Base-by-base conservation (phyloP, 2,329 filamentous ascomycete species). In the Colletotrichum liaoningense region DNA sequence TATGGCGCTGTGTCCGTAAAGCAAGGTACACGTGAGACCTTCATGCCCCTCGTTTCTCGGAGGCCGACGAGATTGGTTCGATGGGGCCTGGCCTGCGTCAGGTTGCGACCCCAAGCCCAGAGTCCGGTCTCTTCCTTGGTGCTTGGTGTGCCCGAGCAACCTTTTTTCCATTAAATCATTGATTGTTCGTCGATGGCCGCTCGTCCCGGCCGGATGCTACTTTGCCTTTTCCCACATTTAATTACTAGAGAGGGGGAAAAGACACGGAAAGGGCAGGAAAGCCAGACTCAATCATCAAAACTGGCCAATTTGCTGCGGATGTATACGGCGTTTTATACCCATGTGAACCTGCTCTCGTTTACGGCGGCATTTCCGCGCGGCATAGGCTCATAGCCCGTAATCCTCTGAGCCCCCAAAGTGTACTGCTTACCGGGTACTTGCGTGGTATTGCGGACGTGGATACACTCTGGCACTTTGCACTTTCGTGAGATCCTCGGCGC, bases 1-100 rank as follows among this genome's bases (percentile, higher is more conserved):
- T 59, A 59, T 46, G 59, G 63, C 57, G 38, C 58, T 26, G 28
- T 60, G 33, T 49, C 65, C 22, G 55, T 69, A 26, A 70, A 68
- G 66, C 70, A 73, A 73, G 70, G 67, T 49, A 71, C 71, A 71
- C 67, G 67, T 73, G 71, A 71, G 71, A 71, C 71, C 71, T 73
- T 65, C 60, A 66, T 60, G 56, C 67, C 67, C 62, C 67, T 62
- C 58, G 57, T 49, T 38, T 66, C 60, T 60, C 67, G 56, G 67
- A 73, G 46, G 67, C 62, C 24, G 55, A 73, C 46, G 49, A 73
- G 70, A 70, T 73, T 73, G 70, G 70, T 68, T 65, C 55, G 35
- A 52, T 16, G 55, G 55, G 55, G 55, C 67, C 58, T 72, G 67
- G 67, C 67, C 70, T 70, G 70, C 70, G 67, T 73, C 70, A 73